Percentiles rank a stretch among this genome's conserved stretches.
Conservation (phyloP, 2,329 filamentous ascomycete species). For the Davidsoniella australis region DNA sequence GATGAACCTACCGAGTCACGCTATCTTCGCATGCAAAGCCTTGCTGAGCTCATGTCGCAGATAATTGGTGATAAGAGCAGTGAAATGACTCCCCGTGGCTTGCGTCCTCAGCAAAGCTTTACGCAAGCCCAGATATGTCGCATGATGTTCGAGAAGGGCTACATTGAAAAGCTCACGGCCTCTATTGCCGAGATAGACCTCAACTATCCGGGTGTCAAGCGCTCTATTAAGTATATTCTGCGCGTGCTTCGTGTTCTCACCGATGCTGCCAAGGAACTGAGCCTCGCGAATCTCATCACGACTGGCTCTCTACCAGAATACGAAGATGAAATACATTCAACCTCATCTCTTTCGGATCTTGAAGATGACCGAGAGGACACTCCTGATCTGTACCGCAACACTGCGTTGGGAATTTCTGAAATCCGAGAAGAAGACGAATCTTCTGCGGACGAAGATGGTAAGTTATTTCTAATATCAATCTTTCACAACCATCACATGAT, state of each 20-base stretch:
- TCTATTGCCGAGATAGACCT: conserved; percentile 93
- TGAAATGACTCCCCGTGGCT: conserved; percentile 24
- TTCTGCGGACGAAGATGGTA: conserved; percentile 34
- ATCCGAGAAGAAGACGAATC: conserved; percentile 49
- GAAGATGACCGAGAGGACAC: conserved; percentile 86
- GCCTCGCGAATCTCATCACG: conserved; percentile 61
- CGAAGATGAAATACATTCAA: conserved; percentile 71
- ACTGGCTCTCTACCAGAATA: conserved; percentile 44
- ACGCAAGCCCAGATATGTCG: conserved; percentile 51
- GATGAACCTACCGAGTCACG: conserved; percentile 68
- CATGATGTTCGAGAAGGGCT: conserved; percentile 97
- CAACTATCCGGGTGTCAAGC: conserved; percentile 82
- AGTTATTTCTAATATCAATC: conserved; percentile 10
- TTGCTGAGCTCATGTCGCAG: conserved; percentile 82
- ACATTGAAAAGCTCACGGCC: conserved; percentile 69
- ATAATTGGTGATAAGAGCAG: conserved; percentile 70
- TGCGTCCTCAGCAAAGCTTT: conserved; percentile 26
- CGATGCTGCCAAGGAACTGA: conserved; percentile 70
- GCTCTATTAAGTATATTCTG: conserved; percentile 90
- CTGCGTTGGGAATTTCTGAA: conserved; percentile 86
- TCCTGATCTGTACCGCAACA: conserved; percentile 91
- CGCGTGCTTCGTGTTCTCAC: conserved; percentile 77
- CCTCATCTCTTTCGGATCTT: conserved; percentile 75
- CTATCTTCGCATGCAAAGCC: conserved; percentile 71
- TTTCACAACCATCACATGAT: conserved; percentile 13